Conservation (phyloP, 2,329 filamentous ascomycete species). For the Clonostachys rosea region DNA sequence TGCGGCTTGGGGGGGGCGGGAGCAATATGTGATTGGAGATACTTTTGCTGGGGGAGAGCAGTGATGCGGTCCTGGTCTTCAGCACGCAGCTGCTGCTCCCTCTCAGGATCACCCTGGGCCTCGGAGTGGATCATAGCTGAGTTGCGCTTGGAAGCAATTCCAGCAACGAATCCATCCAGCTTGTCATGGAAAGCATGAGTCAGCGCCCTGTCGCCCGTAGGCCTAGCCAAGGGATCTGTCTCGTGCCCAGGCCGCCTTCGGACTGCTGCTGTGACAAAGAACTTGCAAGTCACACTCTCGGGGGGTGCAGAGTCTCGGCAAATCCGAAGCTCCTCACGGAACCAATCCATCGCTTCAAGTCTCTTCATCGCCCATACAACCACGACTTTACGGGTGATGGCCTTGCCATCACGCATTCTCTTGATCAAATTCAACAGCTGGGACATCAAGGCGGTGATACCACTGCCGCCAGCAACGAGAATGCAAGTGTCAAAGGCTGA, state of each 20-base stretch:
- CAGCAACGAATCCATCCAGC: slow-evolving; percentile 82
- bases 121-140: slow-evolving; percentile 79
- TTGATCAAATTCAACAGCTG: slow-evolving; percentile 93
- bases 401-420: slow-evolving; percentile 90
- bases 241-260: slow-evolving; percentile 19
- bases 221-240: too few relatives aligned
- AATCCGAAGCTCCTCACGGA: slow-evolving; percentile 88
- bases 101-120: slow-evolving; percentile 72
- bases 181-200: slow-evolving; percentile 79
- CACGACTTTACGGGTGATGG: slow-evolving; percentile 83
- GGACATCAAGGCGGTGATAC: slow-evolving; percentile 89
- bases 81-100: slow-evolving; percentile 71
- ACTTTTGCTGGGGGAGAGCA: slow-evolving; percentile 67
- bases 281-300: slow-evolving; percentile 87
- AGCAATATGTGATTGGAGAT: slow-evolving; percentile 44
- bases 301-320: slow-evolving; percentile 86
- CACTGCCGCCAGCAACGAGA: slow-evolving; percentile 88
- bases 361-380: slow-evolving; percentile 93
- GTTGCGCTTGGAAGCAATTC: slow-evolving; percentile 81
- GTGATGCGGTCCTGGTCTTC: slow-evolving; percentile 85
- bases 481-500: slow-evolving; percentile 92
- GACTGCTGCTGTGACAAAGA: slow-evolving; percentile 78
- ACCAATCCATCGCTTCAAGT: slow-evolving; percentile 95
- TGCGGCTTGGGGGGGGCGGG: slow-evolving; percentile 15
- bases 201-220: slow-evolving; percentile 43